Evolutionary conservation across 1,139 yeast species (phyloP), one percentile per base, ranked within the genome.

Genomic region (Zygoascus hellenicus): DNA sequence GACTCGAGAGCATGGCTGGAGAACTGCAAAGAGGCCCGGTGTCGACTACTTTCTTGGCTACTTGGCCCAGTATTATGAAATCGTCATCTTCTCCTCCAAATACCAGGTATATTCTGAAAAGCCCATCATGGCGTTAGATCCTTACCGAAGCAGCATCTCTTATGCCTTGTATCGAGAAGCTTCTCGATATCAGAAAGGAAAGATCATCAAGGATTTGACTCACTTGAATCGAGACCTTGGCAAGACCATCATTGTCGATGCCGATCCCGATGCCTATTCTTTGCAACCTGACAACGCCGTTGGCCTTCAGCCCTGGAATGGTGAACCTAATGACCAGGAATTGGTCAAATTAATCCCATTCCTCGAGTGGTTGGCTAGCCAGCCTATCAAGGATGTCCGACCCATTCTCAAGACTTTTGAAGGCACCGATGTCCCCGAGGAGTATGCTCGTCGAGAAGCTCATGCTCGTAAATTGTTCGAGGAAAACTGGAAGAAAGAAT

Each of bases 1-100:
- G 98, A 80, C 86, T 51, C 81, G 89, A 57, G 81, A 87, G 66
- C 77, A 82, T 63, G 98, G 98, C 47, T 92, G 99, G 99, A 82
- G 95, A 71, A 92, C 97, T 16, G 97, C 96, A 39, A 94, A 94
- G 75, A 86, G 99, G 72, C 98, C 98, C 38, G 99, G 98, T 51
- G 81, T 88, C 53, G 98, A 94, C 69, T 94, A 94, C 74, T 92
- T 92, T 71, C 73, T 92, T 65, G 96, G 95, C 33, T 92, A 92
- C 69, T 75, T 92, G 60, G 86, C 96, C 5, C 96, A 88, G 68
- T 90, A 89, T 71, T 92, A 92, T 68, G 99, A 92, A 70, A 83
- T 92, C 63, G 97, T 94, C 48, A 71, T 94, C 46, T 92, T 92
- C 65, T 80, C 94, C 32, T 80, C 89, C 52, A 86, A 87, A 66